These are phyloP conservation scores for Nakazawaea populi DNA, from an alignment of 805 yeast species.

Conservation along the genomic window DNA sequence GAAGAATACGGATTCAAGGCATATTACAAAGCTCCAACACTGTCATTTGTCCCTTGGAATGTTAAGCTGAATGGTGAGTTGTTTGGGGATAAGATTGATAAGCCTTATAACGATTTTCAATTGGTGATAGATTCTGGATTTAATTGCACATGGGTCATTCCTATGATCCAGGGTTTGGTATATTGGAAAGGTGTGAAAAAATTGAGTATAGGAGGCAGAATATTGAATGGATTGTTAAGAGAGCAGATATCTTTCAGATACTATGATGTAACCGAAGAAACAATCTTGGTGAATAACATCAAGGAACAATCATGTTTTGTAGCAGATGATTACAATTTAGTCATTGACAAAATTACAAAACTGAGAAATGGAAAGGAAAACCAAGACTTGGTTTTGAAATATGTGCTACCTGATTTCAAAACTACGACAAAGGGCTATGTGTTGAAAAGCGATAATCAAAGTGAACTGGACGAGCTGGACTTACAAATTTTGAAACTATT, in stretches of 20 bases:
- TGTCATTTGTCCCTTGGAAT: constrained; percentile 60
- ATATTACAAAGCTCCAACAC: constrained; percentile 61
- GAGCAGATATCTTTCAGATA: constrained; percentile 87
- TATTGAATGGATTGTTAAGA: constrained; percentile 73
- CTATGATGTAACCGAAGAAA: constrained; percentile 90
- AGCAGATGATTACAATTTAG: constrained; percentile 44
- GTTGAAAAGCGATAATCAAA: constrained; percentile 21
- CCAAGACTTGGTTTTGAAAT: constrained; percentile 45
- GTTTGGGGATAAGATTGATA: constrained; percentile 14
- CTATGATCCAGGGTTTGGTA: constrained; percentile 73
- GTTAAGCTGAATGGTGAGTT: constrained; percentile 21
- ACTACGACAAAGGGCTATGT: constrained; percentile 75
- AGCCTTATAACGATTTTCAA: constrained; percentile 49
- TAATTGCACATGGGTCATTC: constrained; percentile 81
- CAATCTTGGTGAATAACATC: constrained; percentile 74
- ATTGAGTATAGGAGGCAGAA: constrained; percentile 81
- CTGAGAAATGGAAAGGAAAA: constrained; percentile 16
- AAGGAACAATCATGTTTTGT: constrained; percentile 75
- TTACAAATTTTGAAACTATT: constrained; percentile 60
- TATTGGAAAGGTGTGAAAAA: constrained; percentile 73
- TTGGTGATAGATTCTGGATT: constrained; percentile 86
- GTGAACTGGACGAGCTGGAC: constrained; percentile 30
- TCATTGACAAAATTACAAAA: neutral
- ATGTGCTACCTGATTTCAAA: constrained; percentile 83
- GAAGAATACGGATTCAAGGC: constrained; percentile 85